These are phyloP conservation scores for Aspergillus quadricinctus DNA, from an alignment of 2,329 filamentous ascomycete species.

Conservation along the genomic window DNA sequence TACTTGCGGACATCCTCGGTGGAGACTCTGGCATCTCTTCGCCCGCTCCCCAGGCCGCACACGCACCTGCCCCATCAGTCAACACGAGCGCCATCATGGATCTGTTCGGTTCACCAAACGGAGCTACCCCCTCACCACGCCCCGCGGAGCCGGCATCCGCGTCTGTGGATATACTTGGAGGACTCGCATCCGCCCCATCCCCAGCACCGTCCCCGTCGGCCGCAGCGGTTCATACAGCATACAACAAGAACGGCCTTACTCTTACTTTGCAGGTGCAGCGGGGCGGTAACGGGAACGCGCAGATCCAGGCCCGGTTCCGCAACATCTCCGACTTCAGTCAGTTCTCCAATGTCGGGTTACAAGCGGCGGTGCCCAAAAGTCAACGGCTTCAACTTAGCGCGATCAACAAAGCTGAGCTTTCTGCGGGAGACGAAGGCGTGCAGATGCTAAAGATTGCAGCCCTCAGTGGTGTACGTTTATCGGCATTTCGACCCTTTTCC, in stretches of 20 bases:
- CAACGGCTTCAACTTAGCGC: constrained; percentile 90
- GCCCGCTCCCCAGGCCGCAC: constrained; percentile 51
- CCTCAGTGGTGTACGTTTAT: constrained; percentile 75
- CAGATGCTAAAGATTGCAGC: constrained; percentile 86
- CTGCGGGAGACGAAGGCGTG: constrained; percentile 73
- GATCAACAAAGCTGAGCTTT: constrained; percentile 76
- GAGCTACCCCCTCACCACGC: constrained; percentile 45
- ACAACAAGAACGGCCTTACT: constrained; percentile 78
- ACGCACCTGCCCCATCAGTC: constrained; percentile 43
- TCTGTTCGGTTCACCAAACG: constrained; percentile 60
- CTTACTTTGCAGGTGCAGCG: constrained; percentile 81
- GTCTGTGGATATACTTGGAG: constrained; percentile 31
- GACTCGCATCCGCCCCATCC: constrained; percentile 46
- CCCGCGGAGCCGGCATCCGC: constrained; percentile 44
- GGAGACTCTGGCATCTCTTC: constrained; percentile 57
- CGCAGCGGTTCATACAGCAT: constrained; percentile 62
- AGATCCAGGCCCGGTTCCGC: constrained; percentile 77
- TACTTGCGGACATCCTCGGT: constrained; percentile 87
- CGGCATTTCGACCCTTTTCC: no score
- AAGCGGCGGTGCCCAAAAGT: constrained; percentile 93
- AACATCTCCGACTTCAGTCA: constrained; percentile 65
- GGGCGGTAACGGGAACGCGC: constrained; percentile 63
- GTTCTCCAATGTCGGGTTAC: constrained; percentile 73
- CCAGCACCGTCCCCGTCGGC: constrained; percentile 43
- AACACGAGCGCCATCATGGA: constrained; percentile 83